phyloP scores from a whole-genome alignment of 164 flowering plant genomes.

The Berberis vulgaris region DNA sequence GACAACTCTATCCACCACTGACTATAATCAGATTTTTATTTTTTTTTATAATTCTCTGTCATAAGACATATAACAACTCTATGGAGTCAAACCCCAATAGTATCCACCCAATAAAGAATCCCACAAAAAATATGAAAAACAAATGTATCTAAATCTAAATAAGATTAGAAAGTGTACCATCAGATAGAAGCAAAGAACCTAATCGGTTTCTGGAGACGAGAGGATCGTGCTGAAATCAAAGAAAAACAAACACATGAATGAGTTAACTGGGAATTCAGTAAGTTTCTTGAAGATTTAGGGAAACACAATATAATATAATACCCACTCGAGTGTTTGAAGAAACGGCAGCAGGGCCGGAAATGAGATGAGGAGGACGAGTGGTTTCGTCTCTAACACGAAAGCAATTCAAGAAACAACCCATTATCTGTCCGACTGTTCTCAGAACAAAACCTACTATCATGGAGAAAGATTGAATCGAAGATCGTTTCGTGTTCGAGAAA shows the following conservation, averaged over 20 bases:
- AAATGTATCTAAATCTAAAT: not conserved
- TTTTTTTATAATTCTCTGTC: not conserved
- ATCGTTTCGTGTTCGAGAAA: no score
- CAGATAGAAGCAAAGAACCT: constrained; percentile 32
- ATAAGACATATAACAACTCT: no score
- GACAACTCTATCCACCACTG: not conserved
- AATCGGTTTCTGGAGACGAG: constrained; percentile 28
- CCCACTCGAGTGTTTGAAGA: constrained; percentile 24
- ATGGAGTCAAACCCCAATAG: no score
- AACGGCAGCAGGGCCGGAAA: constrained; percentile 16
- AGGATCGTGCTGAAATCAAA: constrained; percentile 25
- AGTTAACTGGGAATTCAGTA: not conserved
- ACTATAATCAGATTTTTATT: not conserved
- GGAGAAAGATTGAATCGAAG: no score
- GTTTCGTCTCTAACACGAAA: constrained; percentile 39
- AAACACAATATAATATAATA: not conserved
- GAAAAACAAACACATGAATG: not conserved
- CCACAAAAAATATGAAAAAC: no score
- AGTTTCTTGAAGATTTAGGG: not conserved
- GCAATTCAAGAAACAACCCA: constrained; percentile 68
- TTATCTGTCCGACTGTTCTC: constrained; percentile 6
- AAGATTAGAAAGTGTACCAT: constrained; percentile 23
- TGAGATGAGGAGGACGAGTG: constrained; percentile 13
- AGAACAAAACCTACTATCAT: not conserved
- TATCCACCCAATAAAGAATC: no score